Conservation (phyloP, 2,329 filamentous ascomycete genomes). For the Byssochlamys sp. region DNA sequence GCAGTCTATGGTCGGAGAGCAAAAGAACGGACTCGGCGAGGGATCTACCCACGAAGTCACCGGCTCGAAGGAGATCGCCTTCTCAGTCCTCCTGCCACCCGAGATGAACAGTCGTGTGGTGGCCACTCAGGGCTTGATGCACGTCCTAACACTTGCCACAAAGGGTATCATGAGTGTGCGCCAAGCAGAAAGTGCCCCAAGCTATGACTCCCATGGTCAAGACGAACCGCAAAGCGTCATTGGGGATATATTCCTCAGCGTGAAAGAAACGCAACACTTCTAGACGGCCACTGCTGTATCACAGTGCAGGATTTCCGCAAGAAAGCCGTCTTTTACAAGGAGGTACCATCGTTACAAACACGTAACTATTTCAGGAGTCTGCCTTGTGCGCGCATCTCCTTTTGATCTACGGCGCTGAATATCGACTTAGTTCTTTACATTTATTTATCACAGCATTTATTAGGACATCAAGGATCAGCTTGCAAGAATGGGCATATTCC, state of each 20-base stretch:
- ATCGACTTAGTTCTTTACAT: background rate
- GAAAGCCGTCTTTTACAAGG: background rate
- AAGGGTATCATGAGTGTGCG: conserved; percentile 54
- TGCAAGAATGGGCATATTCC: background rate
- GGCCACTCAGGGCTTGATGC: conserved; percentile 66
- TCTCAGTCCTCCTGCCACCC: conserved; percentile 60
- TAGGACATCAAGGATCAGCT: background rate
- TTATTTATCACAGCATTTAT: background rate
- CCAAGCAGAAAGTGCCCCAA: conserved; percentile 43
- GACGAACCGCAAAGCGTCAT: conserved; percentile 4
- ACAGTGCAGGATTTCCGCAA: background rate
- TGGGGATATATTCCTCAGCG: conserved; percentile 20
- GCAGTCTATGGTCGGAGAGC: background rate
- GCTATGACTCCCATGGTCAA: conserved; percentile 11
- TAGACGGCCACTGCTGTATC: background rate
- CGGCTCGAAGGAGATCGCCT: conserved; percentile 42
- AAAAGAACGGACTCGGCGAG: background rate
- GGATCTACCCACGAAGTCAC: background rate
- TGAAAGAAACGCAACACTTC: conserved; percentile 8
- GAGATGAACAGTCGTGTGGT: conserved; percentile 46
- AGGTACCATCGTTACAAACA: background rate
- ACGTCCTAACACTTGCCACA: conserved; percentile 61
- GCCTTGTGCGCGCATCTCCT: background rate
- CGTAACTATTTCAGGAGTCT: background rate
- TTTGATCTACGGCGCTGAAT: background rate